Evolutionary conservation across 352 stramenopile genomes (phyloP), one percentile per base, ranked within the genome.

Genomic region (Globisporangium solare): DNA sequence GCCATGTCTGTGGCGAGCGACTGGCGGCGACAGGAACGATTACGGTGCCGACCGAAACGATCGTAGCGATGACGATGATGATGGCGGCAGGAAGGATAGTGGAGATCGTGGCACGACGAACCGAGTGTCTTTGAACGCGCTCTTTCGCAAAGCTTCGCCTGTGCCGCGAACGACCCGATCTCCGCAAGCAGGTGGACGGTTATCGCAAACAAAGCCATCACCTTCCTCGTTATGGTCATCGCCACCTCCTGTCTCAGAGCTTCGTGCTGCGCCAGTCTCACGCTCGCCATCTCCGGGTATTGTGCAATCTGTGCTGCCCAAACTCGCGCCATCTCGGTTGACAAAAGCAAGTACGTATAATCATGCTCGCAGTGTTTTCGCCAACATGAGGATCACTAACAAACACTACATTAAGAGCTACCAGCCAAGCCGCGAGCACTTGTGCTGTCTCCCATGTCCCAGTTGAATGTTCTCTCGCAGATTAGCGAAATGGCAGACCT

Each of bases 401-500:
- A 13, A 27, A 5, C 24, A n/a, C 15, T n/a, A 32, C 11, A 11
- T 41, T 10, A 42, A 62, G 49, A 47, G 6, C 15, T 14, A 0
- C 13, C 17, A 35, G n/a, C 35, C 10, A 43, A 20, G 20, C 22
- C 46, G 10, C 60, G 56, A 18, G 63, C 79, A 49, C 40, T 88
- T 24, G 22, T 74, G 47, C 61, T 92, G 49, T 92, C 82, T 39
- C 82, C 82, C 0, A 71, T 67, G 15, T 88, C 82, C 17, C 82
- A 92, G 51, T 62, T 92, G 12, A 63, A 92, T 60, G 74, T 89
- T 20, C 72, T 92, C 12, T 86, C 82, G 2, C 77, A 89, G 58
- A 88, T 92, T 55, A 92, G 82, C 47, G 75, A 83, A 50, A 61
- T 92, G 21, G 82, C 75, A 3, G 78, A 85, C 45, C 61, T 42